A percentile compares a stretch with the other conserved stretches of the same genome.
phyloP scores from a whole-genome alignment of 129 eudicot species.

The Kitagawia praeruptora region DNA sequence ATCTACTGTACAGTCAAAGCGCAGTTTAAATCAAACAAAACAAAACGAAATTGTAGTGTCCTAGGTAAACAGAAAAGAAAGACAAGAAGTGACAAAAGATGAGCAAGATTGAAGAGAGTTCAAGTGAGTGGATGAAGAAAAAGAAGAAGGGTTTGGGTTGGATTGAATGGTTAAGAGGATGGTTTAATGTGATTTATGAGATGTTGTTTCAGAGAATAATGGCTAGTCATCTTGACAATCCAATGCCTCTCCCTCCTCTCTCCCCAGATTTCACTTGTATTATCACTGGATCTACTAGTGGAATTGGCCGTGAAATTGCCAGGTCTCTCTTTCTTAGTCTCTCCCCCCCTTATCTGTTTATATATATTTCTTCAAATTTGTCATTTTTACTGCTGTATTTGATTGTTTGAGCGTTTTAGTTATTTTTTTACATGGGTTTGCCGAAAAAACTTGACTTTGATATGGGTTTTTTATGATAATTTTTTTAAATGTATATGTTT shows the following conservation, averaged over 20 bases:
- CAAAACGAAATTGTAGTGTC: background rate
- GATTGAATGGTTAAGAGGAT: conserved; percentile 81
- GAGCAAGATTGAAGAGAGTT: background rate
- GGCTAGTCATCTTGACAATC: conserved; percentile 68
- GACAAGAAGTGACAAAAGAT: background rate
- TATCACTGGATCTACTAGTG: conserved; percentile 88
- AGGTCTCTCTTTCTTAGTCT: conserved; percentile 23
- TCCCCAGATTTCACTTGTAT: conserved; percentile 56
- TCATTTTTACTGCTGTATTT: too few relatives aligned
- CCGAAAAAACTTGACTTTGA: too few relatives aligned
- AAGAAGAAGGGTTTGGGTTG: conserved; percentile 57
- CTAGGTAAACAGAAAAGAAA: background rate
- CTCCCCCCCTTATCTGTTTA: too few relatives aligned
- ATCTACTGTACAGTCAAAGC: too few relatives aligned
- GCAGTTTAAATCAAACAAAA: too few relatives aligned
- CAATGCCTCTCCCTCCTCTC: conserved; percentile 82
- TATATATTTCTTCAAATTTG: too few relatives aligned
- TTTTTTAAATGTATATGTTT: too few relatives aligned
- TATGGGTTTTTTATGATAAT: too few relatives aligned
- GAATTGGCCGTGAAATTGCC: conserved; percentile 89
- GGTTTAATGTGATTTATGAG: conserved; percentile 61
- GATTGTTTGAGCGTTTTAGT: too few relatives aligned
- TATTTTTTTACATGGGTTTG: too few relatives aligned
- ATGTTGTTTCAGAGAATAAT: conserved; percentile 74
- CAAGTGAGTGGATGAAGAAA: background rate